These are phyloP conservation scores for Pyricularia grisea DNA, from an alignment of 2,329 filamentous ascomycete genomes.

Conservation along the genomic window DNA sequence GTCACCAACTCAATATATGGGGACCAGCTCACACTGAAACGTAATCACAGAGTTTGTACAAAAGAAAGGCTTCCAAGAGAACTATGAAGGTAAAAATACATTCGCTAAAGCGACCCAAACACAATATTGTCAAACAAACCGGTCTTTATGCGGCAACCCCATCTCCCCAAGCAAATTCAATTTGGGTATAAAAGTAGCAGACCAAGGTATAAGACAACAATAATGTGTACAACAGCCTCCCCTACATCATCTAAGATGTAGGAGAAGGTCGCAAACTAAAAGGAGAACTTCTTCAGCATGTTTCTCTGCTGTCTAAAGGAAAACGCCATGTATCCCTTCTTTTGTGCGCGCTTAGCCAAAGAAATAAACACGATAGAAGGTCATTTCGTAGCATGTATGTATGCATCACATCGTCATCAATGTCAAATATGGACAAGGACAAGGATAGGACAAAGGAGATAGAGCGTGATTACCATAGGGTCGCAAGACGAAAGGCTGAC, in stretches of 20 bases:
- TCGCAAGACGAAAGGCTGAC: neutral
- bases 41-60: neutral
- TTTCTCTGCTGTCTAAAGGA: neutral
- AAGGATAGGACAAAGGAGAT: slow-evolving; percentile 1
- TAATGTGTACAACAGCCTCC: neutral
- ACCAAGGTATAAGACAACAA: neutral
- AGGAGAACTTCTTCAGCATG: neutral
- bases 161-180: neutral
- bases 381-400: slow-evolving; percentile 1
- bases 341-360: neutral
- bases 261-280: neutral
- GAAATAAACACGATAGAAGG: neutral
- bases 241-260: neutral
- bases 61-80: neutral
- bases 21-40: neutral
- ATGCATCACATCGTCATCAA: slow-evolving; percentile 1
- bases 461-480: neutral
- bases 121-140: neutral
- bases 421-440: neutral
- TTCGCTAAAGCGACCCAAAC: neutral
- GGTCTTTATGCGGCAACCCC: neutral
- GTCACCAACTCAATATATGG: neutral
- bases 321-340: neutral
- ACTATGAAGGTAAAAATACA: neutral
- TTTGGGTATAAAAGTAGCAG: neutral